A percentile compares a stretch with the other conserved stretches of the same genome.
These are phyloP conservation scores for Wallemia ichthyophaga DNA, from an alignment of 1,284 basidiomycete genomes.

Conservation along the genomic window DNA sequence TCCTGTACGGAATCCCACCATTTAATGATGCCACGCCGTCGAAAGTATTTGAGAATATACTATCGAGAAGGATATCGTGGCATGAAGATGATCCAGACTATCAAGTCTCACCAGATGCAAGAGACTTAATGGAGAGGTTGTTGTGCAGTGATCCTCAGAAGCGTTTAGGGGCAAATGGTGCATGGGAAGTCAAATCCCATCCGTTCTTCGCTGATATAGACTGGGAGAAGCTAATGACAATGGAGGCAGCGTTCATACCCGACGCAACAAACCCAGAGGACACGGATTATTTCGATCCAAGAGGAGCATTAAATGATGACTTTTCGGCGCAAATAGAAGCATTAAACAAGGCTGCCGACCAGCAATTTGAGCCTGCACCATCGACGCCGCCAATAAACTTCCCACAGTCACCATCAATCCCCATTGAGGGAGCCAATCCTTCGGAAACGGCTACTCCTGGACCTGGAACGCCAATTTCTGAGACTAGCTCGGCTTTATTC, in stretches of 20 bases:
- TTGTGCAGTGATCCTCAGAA: constrained; percentile 50
- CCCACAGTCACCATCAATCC: not conserved
- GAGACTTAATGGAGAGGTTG: constrained; percentile 67
- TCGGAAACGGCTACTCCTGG: not conserved
- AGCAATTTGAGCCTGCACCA: not conserved
- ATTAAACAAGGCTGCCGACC: not conserved
- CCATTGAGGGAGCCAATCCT: not conserved
- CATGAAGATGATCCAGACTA: constrained; percentile 18
- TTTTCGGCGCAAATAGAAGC: constrained; percentile 37
- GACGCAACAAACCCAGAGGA: constrained; percentile 84
- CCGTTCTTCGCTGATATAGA: constrained; percentile 71
- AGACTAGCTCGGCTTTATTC: constrained; percentile 4
- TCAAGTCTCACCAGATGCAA: constrained; percentile 58
- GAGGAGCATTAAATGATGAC: constrained; percentile 61
- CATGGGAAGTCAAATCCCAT: constrained; percentile 74
- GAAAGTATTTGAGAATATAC: constrained; percentile 92
- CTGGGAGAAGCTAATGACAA: constrained; percentile 66
- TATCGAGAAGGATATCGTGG: constrained; percentile 88
- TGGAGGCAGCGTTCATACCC: constrained; percentile 82
- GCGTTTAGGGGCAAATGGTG: constrained; percentile 61
- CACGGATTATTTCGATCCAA: constrained; percentile 94
- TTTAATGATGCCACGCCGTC: constrained; percentile 93
- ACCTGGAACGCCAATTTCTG: not conserved
- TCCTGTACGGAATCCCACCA: constrained; percentile 82
- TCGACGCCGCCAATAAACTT: not conserved